Conservation (phyloP, 169 alveolate genomes). For the Cryptosporidium viatorum region DNA sequence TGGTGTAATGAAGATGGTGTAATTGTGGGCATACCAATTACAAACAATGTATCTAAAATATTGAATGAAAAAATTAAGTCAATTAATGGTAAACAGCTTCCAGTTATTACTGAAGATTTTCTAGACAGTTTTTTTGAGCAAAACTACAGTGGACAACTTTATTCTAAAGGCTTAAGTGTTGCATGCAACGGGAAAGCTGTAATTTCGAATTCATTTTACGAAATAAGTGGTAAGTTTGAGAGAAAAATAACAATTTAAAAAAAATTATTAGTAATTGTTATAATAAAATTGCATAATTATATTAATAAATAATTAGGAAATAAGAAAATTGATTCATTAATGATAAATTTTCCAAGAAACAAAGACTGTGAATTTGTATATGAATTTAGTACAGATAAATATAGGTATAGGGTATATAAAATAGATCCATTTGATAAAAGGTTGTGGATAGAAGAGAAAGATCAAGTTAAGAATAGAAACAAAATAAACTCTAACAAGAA, state of each 20-base stretch:
- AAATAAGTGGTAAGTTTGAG: conserved; percentile 64
- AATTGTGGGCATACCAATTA: conserved; percentile 46
- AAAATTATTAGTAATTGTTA: too few relatives aligned
- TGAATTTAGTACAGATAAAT: conserved; percentile 48
- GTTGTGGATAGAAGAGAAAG: conserved; percentile 22
- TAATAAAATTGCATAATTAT: not conserved
- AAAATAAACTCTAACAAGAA: not conserved
- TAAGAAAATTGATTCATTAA: conserved; percentile 45
- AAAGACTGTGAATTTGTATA: conserved; percentile 14
- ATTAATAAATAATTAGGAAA: not conserved
- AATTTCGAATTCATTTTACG: conserved; percentile 51
- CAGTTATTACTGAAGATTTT: conserved; percentile 26
- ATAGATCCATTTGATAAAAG: conserved; percentile 62
- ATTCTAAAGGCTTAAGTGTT: conserved; percentile 11
- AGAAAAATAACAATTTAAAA: too few relatives aligned
- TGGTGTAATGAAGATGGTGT: conserved; percentile 67
- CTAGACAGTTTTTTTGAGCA: conserved; percentile 3
- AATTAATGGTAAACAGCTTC: conserved; percentile 11
- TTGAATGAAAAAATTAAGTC: conserved; percentile 36
- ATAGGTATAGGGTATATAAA: conserved; percentile 42
- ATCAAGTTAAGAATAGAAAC: not conserved
- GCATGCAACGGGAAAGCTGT: conserved; percentile 36
- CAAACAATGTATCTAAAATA: conserved; percentile 2
- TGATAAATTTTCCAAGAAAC: not conserved
- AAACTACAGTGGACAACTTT: not conserved